Conservation (phyloP, 345 rosid genomes). For the Orychophragmus violaceus region DNA sequence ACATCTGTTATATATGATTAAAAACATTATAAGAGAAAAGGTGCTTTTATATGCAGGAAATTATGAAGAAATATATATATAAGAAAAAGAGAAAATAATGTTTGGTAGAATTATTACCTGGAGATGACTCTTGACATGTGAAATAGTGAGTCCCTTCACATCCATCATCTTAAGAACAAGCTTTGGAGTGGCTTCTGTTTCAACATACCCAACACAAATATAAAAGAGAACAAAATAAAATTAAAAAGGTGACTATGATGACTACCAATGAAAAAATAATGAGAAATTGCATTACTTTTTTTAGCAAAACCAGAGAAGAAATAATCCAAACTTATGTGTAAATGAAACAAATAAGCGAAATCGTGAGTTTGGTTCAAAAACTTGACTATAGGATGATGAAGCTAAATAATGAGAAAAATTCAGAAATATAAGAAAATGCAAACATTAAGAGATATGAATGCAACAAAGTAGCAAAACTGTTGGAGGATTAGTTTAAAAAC, state of each 20-base stretch:
- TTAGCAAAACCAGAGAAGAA: no score
- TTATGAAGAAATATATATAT: background rate
- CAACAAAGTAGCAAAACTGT: no score
- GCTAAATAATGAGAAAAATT: no score
- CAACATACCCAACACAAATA: background rate
- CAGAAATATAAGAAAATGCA: background rate
- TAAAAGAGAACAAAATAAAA: background rate
- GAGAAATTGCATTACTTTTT: background rate
- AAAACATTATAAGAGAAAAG: background rate
- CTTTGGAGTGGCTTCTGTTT: conserved; percentile 86
- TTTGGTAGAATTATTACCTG: conserved; percentile 45
- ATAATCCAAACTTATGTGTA: no score
- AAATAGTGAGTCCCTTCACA: conserved; percentile 94
- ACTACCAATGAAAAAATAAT: background rate
- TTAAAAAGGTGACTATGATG: conserved; percentile 2
- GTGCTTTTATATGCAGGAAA: background rate
- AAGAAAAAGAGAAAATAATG: background rate
- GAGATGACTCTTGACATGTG: conserved; percentile 98
- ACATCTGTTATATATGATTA: conserved; percentile 54
- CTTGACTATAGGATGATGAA: no score
- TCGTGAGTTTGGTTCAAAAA: no score
- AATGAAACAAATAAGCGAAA: no score
- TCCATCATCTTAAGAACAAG: conserved; percentile 97
- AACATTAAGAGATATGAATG: no score
- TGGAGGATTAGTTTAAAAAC: no score